Evolutionary conservation across 768 basidiomycete genomes (phyloP).

Genomic region (Lepiota venenata): DNA sequence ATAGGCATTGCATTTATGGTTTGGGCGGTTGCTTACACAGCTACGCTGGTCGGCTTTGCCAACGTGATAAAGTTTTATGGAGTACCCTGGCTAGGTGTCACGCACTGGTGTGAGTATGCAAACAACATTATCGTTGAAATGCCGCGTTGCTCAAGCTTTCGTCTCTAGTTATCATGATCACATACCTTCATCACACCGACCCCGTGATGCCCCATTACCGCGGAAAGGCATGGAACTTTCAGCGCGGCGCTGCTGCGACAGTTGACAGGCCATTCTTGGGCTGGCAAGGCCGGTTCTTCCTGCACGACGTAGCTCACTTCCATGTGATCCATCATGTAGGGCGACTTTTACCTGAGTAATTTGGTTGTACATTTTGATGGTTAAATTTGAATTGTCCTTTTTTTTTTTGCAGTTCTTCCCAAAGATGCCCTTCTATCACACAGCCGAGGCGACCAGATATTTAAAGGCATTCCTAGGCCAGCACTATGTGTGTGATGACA

Average conservation of each 20-base stretch:
- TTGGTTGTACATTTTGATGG: not conserved
- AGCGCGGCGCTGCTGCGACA: conserved; percentile 59
- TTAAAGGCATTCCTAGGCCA: conserved; percentile 47
- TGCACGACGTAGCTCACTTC: conserved; percentile 63
- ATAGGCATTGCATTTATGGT: conserved; percentile 51
- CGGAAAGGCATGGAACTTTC: conserved; percentile 53
- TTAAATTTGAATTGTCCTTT: conserved; percentile 12
- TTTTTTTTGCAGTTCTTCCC: conserved; percentile 45
- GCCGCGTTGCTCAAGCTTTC: not conserved
- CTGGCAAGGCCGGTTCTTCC: conserved; percentile 64
- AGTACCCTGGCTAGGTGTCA: conserved; percentile 52
- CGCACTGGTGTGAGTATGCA: conserved; percentile 47
- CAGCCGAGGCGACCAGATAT: conserved; percentile 46
- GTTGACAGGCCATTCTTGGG: conserved; percentile 57
- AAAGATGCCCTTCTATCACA: conserved; percentile 58
- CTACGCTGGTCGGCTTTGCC: conserved; percentile 31
- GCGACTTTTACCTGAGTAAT: conserved; percentile 4
- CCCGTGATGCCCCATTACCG: conserved; percentile 55
- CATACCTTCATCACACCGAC: conserved; percentile 67
- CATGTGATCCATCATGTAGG: conserved; percentile 62
- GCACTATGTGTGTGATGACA: conserved; percentile 42
- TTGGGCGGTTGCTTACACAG: conserved; percentile 33
- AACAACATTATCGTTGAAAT: not conserved
- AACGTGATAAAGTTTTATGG: conserved; percentile 47
- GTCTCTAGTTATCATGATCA: conserved; percentile 45